A percentile compares a stretch with the other conserved stretches of the same genome.
Evolutionary conservation across 2,329 filamentous ascomycete species (phyloP).

Genomic region (Hawksworthiomyces lignivorus): DNA sequence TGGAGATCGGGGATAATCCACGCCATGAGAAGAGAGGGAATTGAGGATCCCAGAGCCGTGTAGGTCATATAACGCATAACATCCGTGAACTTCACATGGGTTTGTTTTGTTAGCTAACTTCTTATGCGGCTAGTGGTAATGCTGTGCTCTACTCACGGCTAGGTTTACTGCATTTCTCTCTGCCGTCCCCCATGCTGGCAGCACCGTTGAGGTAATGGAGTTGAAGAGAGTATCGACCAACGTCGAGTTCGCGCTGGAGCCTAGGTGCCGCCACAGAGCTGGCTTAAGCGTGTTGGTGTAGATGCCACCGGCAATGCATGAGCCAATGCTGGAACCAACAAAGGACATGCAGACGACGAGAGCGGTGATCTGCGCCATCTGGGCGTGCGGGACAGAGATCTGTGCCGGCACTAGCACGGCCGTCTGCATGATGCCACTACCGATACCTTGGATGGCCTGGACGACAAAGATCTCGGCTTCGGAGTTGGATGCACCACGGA

Average conservation of each 20-base stretch:
- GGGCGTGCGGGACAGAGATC: conserved; percentile 34
- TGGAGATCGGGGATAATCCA: too few relatives aligned
- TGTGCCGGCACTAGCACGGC: conserved; percentile 35
- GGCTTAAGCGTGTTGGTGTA: conserved; percentile 38
- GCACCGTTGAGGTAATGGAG: conserved; percentile 34
- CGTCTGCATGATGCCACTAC: conserved; percentile 37
- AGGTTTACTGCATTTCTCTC: conserved; percentile 30
- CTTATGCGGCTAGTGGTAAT: too few relatives aligned
- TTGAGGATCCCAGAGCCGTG: too few relatives aligned
- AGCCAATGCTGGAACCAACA: conserved; percentile 30
- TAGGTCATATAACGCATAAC: too few relatives aligned
- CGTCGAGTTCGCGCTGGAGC: conserved; percentile 20
- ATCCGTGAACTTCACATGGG: background rate
- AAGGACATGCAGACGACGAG: conserved; percentile 35
- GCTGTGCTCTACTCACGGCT: too few relatives aligned
- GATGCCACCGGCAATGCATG: conserved; percentile 39
- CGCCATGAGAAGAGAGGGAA: too few relatives aligned
- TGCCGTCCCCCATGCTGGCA: conserved; percentile 32
- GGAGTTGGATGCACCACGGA: conserved; percentile 35
- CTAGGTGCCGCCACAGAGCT: conserved; percentile 28
- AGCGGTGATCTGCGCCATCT: conserved; percentile 40
- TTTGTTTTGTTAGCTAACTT: background rate
- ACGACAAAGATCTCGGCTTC: conserved; percentile 38
- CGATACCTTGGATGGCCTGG: conserved; percentile 40
- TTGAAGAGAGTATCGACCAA: conserved; percentile 33